Evolutionary conservation across 257 asterid species (phyloP).

Genomic region (Cynanchum wilfordii): DNA sequence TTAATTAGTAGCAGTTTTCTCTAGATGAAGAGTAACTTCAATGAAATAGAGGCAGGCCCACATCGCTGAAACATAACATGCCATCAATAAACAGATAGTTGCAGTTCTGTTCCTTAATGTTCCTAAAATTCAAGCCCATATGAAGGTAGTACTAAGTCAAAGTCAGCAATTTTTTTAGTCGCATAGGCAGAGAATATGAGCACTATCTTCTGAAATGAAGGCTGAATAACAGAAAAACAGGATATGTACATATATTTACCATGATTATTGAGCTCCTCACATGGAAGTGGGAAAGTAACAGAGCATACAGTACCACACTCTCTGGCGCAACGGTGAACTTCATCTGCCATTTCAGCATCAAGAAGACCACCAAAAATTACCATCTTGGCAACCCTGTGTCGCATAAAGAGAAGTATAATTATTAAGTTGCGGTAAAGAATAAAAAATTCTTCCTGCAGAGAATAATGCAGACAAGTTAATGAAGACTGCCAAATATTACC

Average conservation of each 20-base stretch:
- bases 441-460: not conserved
- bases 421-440: slow-evolving; percentile 7
- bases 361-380: slow-evolving; percentile 83
- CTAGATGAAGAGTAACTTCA: not conserved
- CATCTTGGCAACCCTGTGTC: slow-evolving; percentile 85
- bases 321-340: slow-evolving; percentile 63
- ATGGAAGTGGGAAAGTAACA: slow-evolving; percentile 76
- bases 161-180: not conserved
- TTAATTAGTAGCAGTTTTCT: not conserved
- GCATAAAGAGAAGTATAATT: slow-evolving; percentile 12
- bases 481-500: slow-evolving; percentile 4
- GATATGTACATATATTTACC: slow-evolving; percentile 37
- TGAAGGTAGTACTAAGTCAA: not conserved
- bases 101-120: not conserved
- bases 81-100: not conserved
- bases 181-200: not conserved
- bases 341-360: slow-evolving; percentile 64
- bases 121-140: not conserved
- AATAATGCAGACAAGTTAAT: slow-evolving; percentile 7
- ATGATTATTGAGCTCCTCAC: slow-evolving; percentile 59
- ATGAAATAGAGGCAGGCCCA: not conserved
- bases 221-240: not conserved
- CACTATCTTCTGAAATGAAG: not conserved
- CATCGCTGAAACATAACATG: not conserved
- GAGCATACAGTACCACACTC: slow-evolving; percentile 62